Evolutionary conservation across 1,284 basidiomycete species (phyloP).

Genomic region (Testicularia cyperi): DNA sequence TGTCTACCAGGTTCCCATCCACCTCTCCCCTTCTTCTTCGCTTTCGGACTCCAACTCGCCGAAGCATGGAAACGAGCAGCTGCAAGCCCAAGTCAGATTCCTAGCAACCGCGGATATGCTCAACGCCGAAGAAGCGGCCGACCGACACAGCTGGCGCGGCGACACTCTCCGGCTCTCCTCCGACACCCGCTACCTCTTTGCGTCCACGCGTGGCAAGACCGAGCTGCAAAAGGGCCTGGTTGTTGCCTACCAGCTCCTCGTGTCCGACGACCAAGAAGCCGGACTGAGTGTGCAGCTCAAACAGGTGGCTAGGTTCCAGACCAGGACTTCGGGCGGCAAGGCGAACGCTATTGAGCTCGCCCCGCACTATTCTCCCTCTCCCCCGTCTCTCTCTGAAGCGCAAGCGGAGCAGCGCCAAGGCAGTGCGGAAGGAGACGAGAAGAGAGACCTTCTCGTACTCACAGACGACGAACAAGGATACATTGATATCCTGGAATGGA

Average conservation of each 20-base stretch:
- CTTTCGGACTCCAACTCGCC: too few species aligned
- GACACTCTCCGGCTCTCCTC: slow-evolving; percentile 53
- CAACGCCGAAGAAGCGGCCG: not conserved
- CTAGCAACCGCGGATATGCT: slow-evolving; percentile 20
- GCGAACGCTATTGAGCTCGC: slow-evolving; percentile 55
- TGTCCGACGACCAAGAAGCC: not conserved
- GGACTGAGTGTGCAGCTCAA: slow-evolving; percentile 1
- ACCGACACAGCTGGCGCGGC: slow-evolving; percentile 31
- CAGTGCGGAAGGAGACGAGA: not conserved
- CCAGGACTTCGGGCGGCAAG: slow-evolving; percentile 51
- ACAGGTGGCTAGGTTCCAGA: slow-evolving; percentile 15
- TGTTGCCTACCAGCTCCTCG: slow-evolving; percentile 21
- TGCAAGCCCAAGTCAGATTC: too few species aligned
- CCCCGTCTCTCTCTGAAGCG: too few species aligned
- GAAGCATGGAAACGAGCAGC: too few species aligned
- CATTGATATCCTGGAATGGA: slow-evolving; percentile 38
- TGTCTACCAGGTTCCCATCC: slow-evolving; percentile 10
- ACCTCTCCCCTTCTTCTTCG: not conserved
- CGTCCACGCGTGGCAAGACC: slow-evolving; percentile 48
- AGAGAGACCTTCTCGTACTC: slow-evolving; percentile 28
- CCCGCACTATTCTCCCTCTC: not conserved
- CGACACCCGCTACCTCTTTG: slow-evolving; percentile 31
- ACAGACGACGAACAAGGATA: slow-evolving; percentile 51
- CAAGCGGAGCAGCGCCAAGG: too few species aligned
- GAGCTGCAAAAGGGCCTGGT: slow-evolving; percentile 19